These are phyloP conservation scores for Prinsepia uniflora DNA, from an alignment of 306 rosid genomes.

Conservation along the genomic window DNA sequence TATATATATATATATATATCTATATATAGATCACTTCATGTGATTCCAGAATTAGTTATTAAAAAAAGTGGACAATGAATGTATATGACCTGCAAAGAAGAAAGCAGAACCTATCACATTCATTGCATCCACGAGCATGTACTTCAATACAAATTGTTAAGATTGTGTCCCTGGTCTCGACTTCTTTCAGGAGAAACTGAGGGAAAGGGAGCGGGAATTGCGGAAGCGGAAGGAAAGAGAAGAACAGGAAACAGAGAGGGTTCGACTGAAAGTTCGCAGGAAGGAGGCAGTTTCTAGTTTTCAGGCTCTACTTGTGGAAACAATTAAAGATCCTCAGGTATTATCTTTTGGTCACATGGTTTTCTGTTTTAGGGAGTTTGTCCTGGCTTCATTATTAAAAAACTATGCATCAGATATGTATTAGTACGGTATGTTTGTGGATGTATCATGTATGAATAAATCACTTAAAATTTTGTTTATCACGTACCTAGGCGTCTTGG, in stretches of 20 bases:
- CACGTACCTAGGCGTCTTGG: slow-evolving; percentile 75
- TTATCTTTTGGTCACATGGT: slow-evolving; percentile 13
- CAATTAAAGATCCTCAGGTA: slow-evolving; percentile 89
- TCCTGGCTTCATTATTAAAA: background rate
- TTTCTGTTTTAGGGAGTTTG: background rate
- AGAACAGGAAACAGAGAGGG: slow-evolving; percentile 96
- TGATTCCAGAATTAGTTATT: background rate
- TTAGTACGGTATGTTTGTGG: background rate
- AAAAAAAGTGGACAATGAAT: background rate
- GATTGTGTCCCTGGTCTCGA: slow-evolving; percentile 8
- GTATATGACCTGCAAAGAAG: background rate
- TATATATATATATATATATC: background rate
- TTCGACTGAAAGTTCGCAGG: slow-evolving; percentile 75
- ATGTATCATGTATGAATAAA: background rate
- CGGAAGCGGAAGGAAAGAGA: slow-evolving; percentile 97
- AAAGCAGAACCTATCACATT: background rate
- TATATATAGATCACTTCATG: background rate
- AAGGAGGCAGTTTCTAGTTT: slow-evolving; percentile 83
- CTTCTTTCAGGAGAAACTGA: slow-evolving; percentile 77
- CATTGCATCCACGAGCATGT: background rate
- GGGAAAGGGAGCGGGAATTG: slow-evolving; percentile 89
- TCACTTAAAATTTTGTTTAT: background rate
- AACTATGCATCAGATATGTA: background rate
- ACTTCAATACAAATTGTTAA: background rate
- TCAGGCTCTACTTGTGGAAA: slow-evolving; percentile 94